Evolutionary conservation across 495 filamentous ascomycete genomes (phyloP).

Genomic region (Cercophora scortea): DNA sequence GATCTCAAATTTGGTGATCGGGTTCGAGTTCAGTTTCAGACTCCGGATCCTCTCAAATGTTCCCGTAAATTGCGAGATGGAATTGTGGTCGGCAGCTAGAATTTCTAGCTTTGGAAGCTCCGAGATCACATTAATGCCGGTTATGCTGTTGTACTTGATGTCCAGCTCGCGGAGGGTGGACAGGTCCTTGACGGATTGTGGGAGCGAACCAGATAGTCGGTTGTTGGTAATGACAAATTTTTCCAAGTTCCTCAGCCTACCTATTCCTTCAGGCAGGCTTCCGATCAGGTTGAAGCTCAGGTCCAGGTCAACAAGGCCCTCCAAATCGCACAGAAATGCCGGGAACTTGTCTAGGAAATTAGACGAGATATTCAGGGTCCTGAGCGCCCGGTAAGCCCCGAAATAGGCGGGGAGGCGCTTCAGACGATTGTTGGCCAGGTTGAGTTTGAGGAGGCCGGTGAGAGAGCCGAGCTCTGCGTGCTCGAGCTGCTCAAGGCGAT

Average conservation of each 20-base stretch:
- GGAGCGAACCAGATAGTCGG: conserved; percentile 64
- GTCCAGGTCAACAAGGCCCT: conserved; percentile 83
- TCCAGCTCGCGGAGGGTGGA: conserved; percentile 83
- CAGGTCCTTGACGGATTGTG: conserved; percentile 59
- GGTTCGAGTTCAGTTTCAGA: conserved; percentile 83
- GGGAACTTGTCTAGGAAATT: conserved; percentile 86
- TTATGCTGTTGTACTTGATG: conserved; percentile 82
- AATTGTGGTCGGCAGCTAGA: conserved; percentile 82
- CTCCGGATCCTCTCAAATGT: conserved; percentile 77
- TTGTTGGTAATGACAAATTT: conserved; percentile 96
- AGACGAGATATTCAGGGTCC: conserved; percentile 83
- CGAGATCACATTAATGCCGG: conserved; percentile 75
- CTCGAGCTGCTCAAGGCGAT: conserved; percentile 78
- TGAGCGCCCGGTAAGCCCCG: conserved; percentile 61
- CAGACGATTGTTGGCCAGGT: conserved; percentile 86
- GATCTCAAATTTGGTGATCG: conserved; percentile 86
- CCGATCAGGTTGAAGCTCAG: conserved; percentile 93
- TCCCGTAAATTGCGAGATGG: conserved; percentile 77
- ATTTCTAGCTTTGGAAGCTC: conserved; percentile 80
- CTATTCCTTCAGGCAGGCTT: conserved; percentile 65
- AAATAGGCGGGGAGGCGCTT: conserved; percentile 72
- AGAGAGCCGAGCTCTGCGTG: conserved; percentile 61
- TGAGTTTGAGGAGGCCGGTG: conserved; percentile 75
- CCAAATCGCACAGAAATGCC: conserved; percentile 70
- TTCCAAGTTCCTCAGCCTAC: conserved; percentile 69